Base-by-base conservation (phyloP, 495 filamentous ascomycete genomes). In the Aspergillus asperescens region DNA sequence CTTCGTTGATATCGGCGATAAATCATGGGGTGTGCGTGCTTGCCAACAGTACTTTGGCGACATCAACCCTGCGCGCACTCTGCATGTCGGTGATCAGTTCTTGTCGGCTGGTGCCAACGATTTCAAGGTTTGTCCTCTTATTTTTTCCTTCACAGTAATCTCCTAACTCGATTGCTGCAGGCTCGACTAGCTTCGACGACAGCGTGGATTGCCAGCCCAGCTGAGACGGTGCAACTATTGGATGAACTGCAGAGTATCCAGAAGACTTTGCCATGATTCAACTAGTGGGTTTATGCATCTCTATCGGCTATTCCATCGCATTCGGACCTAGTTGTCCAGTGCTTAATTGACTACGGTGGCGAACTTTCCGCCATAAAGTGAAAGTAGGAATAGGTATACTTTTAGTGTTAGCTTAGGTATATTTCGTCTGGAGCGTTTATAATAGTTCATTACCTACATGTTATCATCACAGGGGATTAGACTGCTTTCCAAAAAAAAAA, bases 1-100 rank as follows among this genome's bases (percentile, higher is more conserved):
- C 19, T 99, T 99, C 63, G 92, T 99, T 31, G 94, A 99, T 69
- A 96, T 99, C 59, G 94, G 94, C 42, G 94, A 99, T 67, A 99
- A 99, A 65, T 86, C 85, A 34, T 92, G 89, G 84, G 94, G 94
- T 52, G 94, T 99, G 19, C 73, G 87, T 9, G 89, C 87, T 0
- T 95, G 89, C 51, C 93, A 97, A 73, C 76, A 81, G n/a, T 99
- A 90, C 72, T 95, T 97, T 60, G 88, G 84, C 5, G 80, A 78
- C 8, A 84, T 88, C 44, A 77, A 79, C 32, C 82, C 77, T 12
- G 67, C 71, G 39, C 80, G 78, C 56, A 89, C 86, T 0, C 70
- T 95, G 40, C 91, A 96, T 65, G 85, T 96, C 24, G 90, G 91
- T 23, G 93, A 99, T 66, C 93, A 99, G 72, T 99, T 99, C 66